Percentiles rank a stretch among this genome's conserved stretches.
Conservation (phyloP, 1,284 basidiomycete species). For the Boletus nobilissimus region DNA sequence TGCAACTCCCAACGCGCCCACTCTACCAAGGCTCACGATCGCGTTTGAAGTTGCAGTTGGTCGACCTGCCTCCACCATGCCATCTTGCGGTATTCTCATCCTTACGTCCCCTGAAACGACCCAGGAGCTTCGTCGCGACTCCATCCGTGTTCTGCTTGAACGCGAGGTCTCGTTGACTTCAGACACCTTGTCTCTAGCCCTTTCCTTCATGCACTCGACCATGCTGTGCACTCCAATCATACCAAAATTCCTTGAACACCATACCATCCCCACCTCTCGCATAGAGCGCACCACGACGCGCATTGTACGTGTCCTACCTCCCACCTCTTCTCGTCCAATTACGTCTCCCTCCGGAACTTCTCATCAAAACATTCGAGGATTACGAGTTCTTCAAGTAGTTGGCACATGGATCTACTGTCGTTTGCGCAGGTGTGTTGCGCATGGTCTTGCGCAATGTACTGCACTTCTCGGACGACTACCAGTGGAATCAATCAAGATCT, state of each 20-base stretch:
- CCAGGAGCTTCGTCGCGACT: constrained; percentile 10
- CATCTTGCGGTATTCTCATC: constrained; percentile 24
- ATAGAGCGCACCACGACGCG: constrained; percentile 40
- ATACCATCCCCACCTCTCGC: constrained; percentile 23
- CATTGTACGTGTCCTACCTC: constrained; percentile 35
- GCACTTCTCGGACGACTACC: constrained; percentile 36
- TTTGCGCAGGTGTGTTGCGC: constrained; percentile 41
- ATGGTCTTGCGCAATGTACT: constrained; percentile 41
- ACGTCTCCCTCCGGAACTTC: constrained; percentile 37
- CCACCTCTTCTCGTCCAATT: constrained; percentile 13
- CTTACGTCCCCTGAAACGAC: constrained; percentile 25
- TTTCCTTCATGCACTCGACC: constrained; percentile 42
- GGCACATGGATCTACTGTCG: constrained; percentile 38
- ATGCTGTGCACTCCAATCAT: constrained; percentile 31
- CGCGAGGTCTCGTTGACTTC: constrained; percentile 33
- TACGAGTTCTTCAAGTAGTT: constrained; percentile 32
- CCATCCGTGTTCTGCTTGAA: constrained; percentile 33
- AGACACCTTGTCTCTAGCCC: constrained; percentile 34
- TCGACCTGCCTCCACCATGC: constrained; percentile 6
- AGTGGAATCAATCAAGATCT: neutral
- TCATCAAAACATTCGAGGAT: constrained; percentile 38
- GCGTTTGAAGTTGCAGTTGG: constrained; percentile 35
- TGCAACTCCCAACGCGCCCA: constrained; percentile 24
- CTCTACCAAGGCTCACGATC: constrained; percentile 37
- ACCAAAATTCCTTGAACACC: constrained; percentile 1